phyloP scores from a whole-genome alignment of 768 basidiomycete genomes.

The Phaeotremella skinneri region DNA sequence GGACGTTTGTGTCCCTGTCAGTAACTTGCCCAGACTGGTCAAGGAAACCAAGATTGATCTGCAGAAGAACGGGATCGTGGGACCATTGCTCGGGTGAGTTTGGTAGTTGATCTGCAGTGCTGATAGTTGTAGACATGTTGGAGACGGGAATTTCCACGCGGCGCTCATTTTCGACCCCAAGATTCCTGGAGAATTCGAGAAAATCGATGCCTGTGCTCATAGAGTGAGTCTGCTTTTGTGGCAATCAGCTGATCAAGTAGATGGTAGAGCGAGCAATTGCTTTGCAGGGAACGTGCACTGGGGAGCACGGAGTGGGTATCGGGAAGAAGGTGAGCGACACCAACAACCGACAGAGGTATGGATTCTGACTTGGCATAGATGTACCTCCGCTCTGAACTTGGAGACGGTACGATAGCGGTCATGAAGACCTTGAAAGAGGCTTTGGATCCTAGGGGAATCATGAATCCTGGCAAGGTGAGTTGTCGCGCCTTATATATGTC shows the following conservation, averaged over 20 bases:
- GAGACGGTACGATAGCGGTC: conserved; percentile 70
- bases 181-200: conserved; percentile 32
- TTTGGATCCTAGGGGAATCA: conserved; percentile 67
- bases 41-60: conserved; percentile 78
- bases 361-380: conserved; percentile 2
- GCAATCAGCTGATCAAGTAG: not conserved
- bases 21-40: conserved; percentile 50
- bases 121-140: conserved; percentile 35
- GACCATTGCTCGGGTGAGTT: conserved; percentile 46
- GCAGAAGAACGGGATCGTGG: conserved; percentile 59
- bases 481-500: not conserved
- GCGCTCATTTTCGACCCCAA: conserved; percentile 44
- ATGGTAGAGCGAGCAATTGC: conserved; percentile 52
- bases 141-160: conserved; percentile 53
- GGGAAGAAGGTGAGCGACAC: conserved; percentile 64
- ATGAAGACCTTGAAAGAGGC: conserved; percentile 77
- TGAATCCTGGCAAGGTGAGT: conserved; percentile 76
- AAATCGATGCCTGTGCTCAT: conserved; percentile 43
- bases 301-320: conserved; percentile 79
- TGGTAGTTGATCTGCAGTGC: conserved; percentile 2
- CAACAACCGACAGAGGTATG: not conserved
- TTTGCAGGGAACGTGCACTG: conserved; percentile 53
- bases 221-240: conserved; percentile 16
- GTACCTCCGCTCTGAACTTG: conserved; percentile 75
- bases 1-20: conserved; percentile 66